phyloP scores from a whole-genome alignment of 1,284 basidiomycete genomes.

The Moesziomyces antarcticus region DNA sequence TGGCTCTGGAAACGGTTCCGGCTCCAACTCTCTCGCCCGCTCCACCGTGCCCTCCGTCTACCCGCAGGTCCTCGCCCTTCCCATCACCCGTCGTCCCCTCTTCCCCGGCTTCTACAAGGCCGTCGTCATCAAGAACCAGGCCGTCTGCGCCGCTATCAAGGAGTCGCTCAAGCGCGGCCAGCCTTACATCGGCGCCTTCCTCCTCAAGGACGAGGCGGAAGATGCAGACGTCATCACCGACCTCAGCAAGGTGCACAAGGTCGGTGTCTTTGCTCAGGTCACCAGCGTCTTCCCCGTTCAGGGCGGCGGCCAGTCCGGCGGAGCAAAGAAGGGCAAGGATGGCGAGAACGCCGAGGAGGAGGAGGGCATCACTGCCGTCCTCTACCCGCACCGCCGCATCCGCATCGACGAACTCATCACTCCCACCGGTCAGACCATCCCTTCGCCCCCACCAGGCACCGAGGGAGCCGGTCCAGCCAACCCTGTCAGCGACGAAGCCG shows the following conservation, averaged over 20 bases:
- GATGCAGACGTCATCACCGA: constrained; percentile 94
- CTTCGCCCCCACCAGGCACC: constrained; percentile 45
- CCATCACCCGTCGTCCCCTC: constrained; percentile 92
- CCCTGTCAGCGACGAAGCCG: constrained; percentile 50
- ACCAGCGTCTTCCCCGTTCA: constrained; percentile 83
- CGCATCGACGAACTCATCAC: constrained; percentile 81
- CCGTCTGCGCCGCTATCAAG: constrained; percentile 92
- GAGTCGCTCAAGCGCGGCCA: constrained; percentile 97
- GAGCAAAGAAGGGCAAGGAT: constrained; percentile 68
- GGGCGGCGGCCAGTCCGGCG: constrained; percentile 36
- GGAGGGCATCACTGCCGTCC: constrained; percentile 85
- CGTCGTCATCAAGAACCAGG: constrained; percentile 71
- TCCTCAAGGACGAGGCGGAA: constrained; percentile 92
- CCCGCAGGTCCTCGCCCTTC: constrained; percentile 93
- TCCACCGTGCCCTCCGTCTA: constrained; percentile 72
- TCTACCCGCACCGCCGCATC: constrained; percentile 94
- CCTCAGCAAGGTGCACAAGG: constrained; percentile 86
- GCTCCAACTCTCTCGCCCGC: constrained; percentile 51
- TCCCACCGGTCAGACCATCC: constrained; percentile 49
- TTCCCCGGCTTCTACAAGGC: constrained; percentile 92
- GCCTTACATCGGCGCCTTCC: constrained; percentile 96
- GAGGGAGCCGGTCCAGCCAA: constrained; percentile 49
- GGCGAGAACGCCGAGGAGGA: constrained; percentile 82
- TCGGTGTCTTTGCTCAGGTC: constrained; percentile 97
- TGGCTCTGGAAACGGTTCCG: constrained; percentile 29